Percentiles rank a stretch among this genome's conserved stretches.
phyloP scores from a whole-genome alignment of 768 basidiomycete species.

The Russula lepida region DNA sequence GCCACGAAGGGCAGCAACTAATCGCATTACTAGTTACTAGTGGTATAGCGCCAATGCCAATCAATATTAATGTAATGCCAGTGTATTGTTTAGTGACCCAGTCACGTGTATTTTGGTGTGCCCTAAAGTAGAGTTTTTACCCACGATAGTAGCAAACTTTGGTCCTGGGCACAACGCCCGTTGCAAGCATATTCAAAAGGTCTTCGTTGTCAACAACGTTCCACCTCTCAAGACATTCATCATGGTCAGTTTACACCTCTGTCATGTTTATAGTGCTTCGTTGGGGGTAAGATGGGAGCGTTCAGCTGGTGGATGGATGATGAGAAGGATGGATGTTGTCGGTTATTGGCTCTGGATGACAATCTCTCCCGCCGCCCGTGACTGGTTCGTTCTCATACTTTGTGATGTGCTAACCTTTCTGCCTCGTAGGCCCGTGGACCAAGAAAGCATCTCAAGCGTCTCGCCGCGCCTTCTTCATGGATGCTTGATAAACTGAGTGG shows the following conservation, averaged over 20 bases:
- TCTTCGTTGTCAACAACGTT: slow-evolving; percentile 29
- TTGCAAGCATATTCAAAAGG: slow-evolving; percentile 20
- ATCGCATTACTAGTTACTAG: neutral
- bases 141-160: slow-evolving; percentile 16
- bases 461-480: slow-evolving; percentile 97
- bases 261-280: neutral
- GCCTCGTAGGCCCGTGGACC: slow-evolving; percentile 82
- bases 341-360: slow-evolving; percentile 26
- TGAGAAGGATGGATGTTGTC: slow-evolving; percentile 28
- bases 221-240: slow-evolving; percentile 29
- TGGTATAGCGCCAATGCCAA: neutral
- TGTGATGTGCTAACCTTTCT: slow-evolving; percentile 20
- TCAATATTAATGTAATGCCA: too few relatives aligned
- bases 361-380: slow-evolving; percentile 9
- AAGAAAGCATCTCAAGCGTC: slow-evolving; percentile 98
- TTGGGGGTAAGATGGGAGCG: slow-evolving; percentile 1
- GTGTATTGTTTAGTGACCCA: too few relatives aligned
- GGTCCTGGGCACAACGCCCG: neutral
- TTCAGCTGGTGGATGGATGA: slow-evolving; percentile 4
- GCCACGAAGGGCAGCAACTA: slow-evolving; percentile 29
- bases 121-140: slow-evolving; percentile 15
- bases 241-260: slow-evolving; percentile 29
- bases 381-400: slow-evolving; percentile 8
- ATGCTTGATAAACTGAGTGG: slow-evolving; percentile 99
- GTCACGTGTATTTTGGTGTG: slow-evolving; percentile 1